phyloP scores from a whole-genome alignment of 257 asterid genomes.

The Solanum habrochaites region DNA sequence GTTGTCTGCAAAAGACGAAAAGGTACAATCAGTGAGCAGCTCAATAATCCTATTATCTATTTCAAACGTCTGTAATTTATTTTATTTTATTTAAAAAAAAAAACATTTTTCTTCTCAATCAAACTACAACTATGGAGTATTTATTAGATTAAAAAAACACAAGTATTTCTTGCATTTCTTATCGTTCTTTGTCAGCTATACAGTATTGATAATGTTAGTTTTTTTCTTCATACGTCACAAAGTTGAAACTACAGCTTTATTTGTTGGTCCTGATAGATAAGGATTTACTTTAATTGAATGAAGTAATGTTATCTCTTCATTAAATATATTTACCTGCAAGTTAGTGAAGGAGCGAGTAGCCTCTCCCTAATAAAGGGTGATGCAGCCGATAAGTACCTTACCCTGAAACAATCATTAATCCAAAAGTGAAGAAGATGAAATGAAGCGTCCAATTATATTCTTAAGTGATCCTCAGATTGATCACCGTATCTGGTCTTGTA shows the following conservation, averaged over 20 bases:
- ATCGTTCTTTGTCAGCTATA: background rate
- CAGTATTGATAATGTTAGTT: background rate
- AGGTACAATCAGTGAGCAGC: background rate
- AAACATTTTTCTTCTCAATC: background rate
- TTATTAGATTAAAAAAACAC: background rate
- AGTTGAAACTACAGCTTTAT: background rate
- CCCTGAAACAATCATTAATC: background rate
- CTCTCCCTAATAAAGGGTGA: background rate
- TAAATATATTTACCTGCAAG: background rate
- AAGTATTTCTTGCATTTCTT: background rate
- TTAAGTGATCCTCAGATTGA: background rate
- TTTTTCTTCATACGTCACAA: background rate
- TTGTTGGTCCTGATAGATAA: background rate
- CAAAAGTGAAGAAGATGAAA: background rate
- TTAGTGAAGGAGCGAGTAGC: background rate
- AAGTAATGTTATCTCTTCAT: background rate
- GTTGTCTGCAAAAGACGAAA: background rate
- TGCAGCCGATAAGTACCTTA: background rate
- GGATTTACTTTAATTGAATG: background rate
- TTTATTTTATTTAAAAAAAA: too few relatives aligned
- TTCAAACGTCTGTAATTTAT: background rate
- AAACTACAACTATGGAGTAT: background rate
- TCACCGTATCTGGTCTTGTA: background rate
- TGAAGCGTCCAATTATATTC: background rate
- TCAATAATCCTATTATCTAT: background rate